Base-by-base conservation (phyloP, 768 basidiomycete genomes). In the Lentinula guzmanii region DNA sequence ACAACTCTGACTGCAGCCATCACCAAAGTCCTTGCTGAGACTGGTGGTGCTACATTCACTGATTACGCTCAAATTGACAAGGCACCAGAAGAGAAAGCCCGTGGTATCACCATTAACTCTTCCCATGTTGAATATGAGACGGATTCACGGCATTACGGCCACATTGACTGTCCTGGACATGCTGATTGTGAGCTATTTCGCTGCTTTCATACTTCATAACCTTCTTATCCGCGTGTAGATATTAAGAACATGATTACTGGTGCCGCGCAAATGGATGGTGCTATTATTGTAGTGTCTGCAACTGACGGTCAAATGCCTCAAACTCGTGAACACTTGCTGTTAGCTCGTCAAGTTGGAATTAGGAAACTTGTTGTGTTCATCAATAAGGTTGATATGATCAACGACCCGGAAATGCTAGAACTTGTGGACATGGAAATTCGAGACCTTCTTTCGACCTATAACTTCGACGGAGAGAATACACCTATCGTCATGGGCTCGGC, bases 391-490 rank as follows among this genome's bases (percentile, higher is more conserved):
- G 97, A 99, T 77, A 86, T 89, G 79, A 91, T 98, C 62, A 85
- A 89, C 63, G 97, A 99, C 82, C 86, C 89, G 5, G 97, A 99
- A 82, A 98, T 99, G 95, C 79, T 98, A 61, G 94, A 97, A 79
- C 89, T 99, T 62, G 97, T 99, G 63, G 97, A 99, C 68, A 98
- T 99, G 95, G 97, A 99, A 83, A 99, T 99, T 88, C 89, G 97
- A 62, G 97, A 99, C 71, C 82, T 99, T 10, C 83, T 99, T 24
- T 77, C 86, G 3, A 86, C 86, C 13, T 98, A 98, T 79, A 91
- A 93, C 68, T 99, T 91, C 65, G 97, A 99, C 68, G 97, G 97
- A 58, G 97, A 99, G 74, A 83, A 89, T 68, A 98, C 97, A 0
- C 97, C 97, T n/a, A 98, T 99, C 68, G 74, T 98, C 70, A 95